Evolutionary conservation across 371 early-diverging fungal species (phyloP), one percentile per base, ranked within the genome.

Genomic region (Syncephalastrum monosporum): DNA sequence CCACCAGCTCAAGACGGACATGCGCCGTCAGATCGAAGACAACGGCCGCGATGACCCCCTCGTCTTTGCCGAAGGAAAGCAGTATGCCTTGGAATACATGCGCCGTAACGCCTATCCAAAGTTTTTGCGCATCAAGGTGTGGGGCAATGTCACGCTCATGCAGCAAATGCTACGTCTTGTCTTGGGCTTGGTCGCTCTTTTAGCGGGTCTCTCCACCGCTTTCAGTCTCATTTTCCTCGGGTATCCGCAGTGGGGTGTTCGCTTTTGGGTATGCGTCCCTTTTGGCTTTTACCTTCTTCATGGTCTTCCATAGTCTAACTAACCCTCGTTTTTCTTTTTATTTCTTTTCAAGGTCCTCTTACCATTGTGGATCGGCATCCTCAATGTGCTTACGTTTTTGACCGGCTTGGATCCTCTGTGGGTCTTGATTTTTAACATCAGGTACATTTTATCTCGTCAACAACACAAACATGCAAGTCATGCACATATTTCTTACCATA

Each of bases 141-240:
- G 79, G 65, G 81, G 83, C 3, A 87, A 87, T 55, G 65, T 86
- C 41, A 80, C 76, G 2, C 60, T 75, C 17, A 62, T 69, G 52
- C 85, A 87, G 24, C 81, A 82, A 25, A 43, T 83, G 44, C 60
- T 77, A 27, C 66, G 88, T 21, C 55, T 81, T 14, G 78, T 77
- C 1, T 1, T 83, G 21, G 88, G 88, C 6, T 56, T 85, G 14
- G 61, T 82, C 0, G 64, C 68, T n/a, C 60, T 87, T 24, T 68
- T 87, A 53, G 60, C 77, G 17, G 85, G 83, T 3, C 77, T 87
- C 38, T 64, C 83, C 2, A 65, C 75, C 0, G 77, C 74, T 16
- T 56, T 87, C 25, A 67, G 75, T 54, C 62, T 85, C 27, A 83
- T 87, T 49, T 83, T 87, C 58, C 65, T 85, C 52, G 79, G 78